These are phyloP conservation scores for Thelonectria olida DNA, from an alignment of 2,329 filamentous ascomycete genomes.

Conservation along the genomic window DNA sequence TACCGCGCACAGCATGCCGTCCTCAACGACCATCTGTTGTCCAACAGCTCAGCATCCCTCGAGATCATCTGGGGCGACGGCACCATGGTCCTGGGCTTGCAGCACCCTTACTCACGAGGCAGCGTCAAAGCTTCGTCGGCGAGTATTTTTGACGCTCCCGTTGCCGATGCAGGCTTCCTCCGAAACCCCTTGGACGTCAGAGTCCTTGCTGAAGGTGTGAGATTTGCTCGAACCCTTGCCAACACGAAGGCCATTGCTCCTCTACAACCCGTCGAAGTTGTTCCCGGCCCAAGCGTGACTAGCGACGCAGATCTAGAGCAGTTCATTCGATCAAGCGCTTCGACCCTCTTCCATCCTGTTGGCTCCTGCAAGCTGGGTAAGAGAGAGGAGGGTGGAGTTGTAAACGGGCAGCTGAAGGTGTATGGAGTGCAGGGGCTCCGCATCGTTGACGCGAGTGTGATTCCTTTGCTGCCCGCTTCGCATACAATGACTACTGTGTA, in stretches of 20 bases:
- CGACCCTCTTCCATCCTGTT: constrained; percentile 29
- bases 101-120: constrained; percentile 35
- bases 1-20: constrained; percentile 26
- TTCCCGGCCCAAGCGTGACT: neutral
- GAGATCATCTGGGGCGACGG: constrained; percentile 32
- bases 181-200: neutral
- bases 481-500: constrained; percentile 41
- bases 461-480: constrained; percentile 35
- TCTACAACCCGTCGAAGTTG: neutral
- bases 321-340: constrained; percentile 21
- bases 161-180: constrained; percentile 27
- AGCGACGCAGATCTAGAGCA: constrained; percentile 25
- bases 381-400: constrained; percentile 50
- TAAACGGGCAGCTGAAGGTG: constrained; percentile 35
- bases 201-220: neutral
- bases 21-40: constrained; percentile 21
- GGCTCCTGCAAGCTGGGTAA: constrained; percentile 49
- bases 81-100: constrained; percentile 19
- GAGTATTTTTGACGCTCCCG: constrained; percentile 24
- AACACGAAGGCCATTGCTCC: neutral
- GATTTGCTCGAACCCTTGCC: neutral
- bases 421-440: constrained; percentile 33
- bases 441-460: constrained; percentile 50
- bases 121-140: constrained; percentile 26
- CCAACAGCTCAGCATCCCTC: constrained; percentile 19